Evolutionary conservation across 306 rosid species (phyloP).

Genomic region (Begonia peltatifolia): DNA sequence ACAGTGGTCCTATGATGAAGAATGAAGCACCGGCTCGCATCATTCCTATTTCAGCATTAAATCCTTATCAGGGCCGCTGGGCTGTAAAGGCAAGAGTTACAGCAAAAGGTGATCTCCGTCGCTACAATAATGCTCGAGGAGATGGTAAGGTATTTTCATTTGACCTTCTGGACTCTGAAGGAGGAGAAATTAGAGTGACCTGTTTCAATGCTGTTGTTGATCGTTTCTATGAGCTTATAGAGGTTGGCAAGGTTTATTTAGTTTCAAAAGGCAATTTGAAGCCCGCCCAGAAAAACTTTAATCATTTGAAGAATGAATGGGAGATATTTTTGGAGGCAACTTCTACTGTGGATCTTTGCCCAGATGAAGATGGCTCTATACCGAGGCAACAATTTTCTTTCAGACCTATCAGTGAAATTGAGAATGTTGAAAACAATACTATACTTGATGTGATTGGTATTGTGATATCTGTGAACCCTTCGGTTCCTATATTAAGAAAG

Average conservation of each 20-base stretch:
- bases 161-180: slow-evolving; percentile 93
- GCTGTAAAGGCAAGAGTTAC: too few relatives aligned
- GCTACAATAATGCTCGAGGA: slow-evolving; percentile 92
- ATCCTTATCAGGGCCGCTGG: slow-evolving; percentile 5
- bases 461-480: slow-evolving; percentile 67
- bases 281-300: slow-evolving; percentile 86
- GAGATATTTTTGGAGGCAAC: slow-evolving; percentile 67
- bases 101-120: slow-evolving; percentile 41
- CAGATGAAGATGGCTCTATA: slow-evolving; percentile 86
- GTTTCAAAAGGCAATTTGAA: slow-evolving; percentile 88
- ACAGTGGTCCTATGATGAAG: slow-evolving; percentile 51
- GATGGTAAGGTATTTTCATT: slow-evolving; percentile 96
- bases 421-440: slow-evolving; percentile 56
- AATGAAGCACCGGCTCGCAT: slow-evolving; percentile 82
- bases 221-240: slow-evolving; percentile 61
- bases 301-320: slow-evolving; percentile 96
- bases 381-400: slow-evolving; percentile 83
- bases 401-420: slow-evolving; percentile 70
- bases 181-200: slow-evolving; percentile 90
- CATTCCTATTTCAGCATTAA: slow-evolving; percentile 43
- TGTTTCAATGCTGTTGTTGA: slow-evolving; percentile 97
- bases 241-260: slow-evolving; percentile 82
- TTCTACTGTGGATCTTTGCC: slow-evolving; percentile 70
- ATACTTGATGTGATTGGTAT: slow-evolving; percentile 79
- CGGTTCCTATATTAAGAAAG: slow-evolving; percentile 86